Base-by-base conservation (phyloP, 1,139 yeast genomes). In the Meyerozyma athensensis region DNA sequence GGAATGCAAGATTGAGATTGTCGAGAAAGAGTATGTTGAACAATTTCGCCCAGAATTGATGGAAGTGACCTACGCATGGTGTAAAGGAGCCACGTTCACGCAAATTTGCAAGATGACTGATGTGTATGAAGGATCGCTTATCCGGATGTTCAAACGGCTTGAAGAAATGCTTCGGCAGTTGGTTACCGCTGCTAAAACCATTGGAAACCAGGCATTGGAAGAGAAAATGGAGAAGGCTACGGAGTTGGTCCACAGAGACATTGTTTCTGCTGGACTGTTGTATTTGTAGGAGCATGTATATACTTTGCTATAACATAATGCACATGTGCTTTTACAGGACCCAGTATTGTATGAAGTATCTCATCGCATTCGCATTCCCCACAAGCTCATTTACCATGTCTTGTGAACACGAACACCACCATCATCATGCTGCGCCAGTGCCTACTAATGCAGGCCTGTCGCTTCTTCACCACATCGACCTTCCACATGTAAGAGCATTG, bases 51-150 rank as follows among this genome's bases (percentile, higher is more conserved):
- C 89, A 18, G 96, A 92, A 56, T 71, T 94, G 47, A 90, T 94
- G 97, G 97, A 89, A 57, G 97, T 92, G 36, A 96, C 94, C 1
- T 87, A 66, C 61, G 87, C 94, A 33, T 94, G 99, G 99, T 86
- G 97, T 58, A 83, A 84, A 56, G 97, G 97, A 20, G 96, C 96
- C 4, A 69, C 92, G 0, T 94, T 94, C 61, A 90, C 97, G 0
- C 97, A 90, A 58, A 90, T 92, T 44, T 92, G 97, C 67, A 90
- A 90, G 61, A 87, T 92, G 97, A 92, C 98, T 0, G 98, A 92
- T 57, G 97, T 94, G 33, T 94, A 90, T 52, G 98, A 94, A 67
- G 99, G 99, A 33, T 84, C 95, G 21, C 74, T 94, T 58, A 90
- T 94, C 46, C 79, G 98, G 60, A 84, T 87, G 77, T 90, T 94